phyloP scores from a whole-genome alignment of 768 basidiomycete species.

The Mycena belliarum region DNA sequence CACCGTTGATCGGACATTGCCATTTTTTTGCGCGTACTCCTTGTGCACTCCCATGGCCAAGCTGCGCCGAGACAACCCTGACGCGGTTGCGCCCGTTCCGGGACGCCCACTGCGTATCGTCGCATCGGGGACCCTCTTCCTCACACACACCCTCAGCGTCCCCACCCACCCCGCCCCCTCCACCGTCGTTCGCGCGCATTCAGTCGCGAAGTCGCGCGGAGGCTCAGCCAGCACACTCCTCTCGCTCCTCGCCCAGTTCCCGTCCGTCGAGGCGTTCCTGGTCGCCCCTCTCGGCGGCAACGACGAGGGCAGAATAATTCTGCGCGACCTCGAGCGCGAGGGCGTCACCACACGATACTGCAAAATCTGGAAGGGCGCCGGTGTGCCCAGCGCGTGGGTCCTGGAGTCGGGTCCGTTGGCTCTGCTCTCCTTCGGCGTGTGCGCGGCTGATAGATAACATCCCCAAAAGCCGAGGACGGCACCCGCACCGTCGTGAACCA shows the following conservation, averaged over 20 bases:
- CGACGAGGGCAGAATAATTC: constrained; percentile 63
- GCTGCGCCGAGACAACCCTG: constrained; percentile 44
- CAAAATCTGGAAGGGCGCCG: constrained; percentile 70
- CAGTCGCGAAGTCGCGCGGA: constrained; percentile 66
- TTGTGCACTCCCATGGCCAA: constrained; percentile 39
- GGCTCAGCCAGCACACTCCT: constrained; percentile 74
- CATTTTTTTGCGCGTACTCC: neutral
- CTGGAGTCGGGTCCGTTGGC: constrained; percentile 61
- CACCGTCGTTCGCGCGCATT: constrained; percentile 67
- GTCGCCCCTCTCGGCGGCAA: constrained; percentile 76
- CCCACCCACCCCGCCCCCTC: constrained; percentile 59
- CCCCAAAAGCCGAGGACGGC: constrained; percentile 50
- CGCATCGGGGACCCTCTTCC: constrained; percentile 78
- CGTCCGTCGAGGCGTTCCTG: constrained; percentile 63
- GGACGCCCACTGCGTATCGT: constrained; percentile 64
- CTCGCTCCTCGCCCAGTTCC: constrained; percentile 71
- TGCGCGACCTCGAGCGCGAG: constrained; percentile 63
- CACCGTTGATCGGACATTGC: neutral
- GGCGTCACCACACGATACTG: constrained; percentile 73
- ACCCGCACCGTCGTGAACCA: constrained; percentile 78
- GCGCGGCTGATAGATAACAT: neutral
- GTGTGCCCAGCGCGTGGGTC: constrained; percentile 83
- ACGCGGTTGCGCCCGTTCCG: constrained; percentile 29
- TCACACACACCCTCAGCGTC: constrained; percentile 70
- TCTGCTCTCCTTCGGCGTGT: neutral